Evolutionary conservation across 129 eudicot genomes (phyloP), one percentile per base, ranked within the genome.

Genomic region (Flaveria linearis): DNA sequence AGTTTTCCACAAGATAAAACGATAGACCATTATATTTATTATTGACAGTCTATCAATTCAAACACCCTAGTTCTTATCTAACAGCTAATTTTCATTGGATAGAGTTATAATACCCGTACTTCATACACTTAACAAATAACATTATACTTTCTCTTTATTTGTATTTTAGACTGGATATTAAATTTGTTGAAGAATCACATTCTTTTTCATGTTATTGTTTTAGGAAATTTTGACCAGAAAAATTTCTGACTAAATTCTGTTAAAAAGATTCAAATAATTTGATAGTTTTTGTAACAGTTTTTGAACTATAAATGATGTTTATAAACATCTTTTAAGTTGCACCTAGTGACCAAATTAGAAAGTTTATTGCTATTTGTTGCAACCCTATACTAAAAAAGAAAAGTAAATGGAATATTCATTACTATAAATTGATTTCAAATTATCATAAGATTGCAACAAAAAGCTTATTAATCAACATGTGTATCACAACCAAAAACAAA

Each of bases 401-500:
- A 45, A 36, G 14, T 5, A 10, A 45, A 23, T 51, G 4, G 7
- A 46, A 50, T 47, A 18, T 3, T 30, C 36, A 30, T 30, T 30
- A 30, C 5, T 30, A 30, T 30, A 30, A 30, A 30, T 30, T 30
- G 36, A 30, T 30, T 30, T 30, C 36, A 30, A 30, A 30, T 4
- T 4, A 30, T 30, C 36, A 30, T 30, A 30, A 30, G 36, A 4
- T 30, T 30, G 36, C 36, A 30, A 30, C 36, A 30, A 30, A 30
- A 73, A 55, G 28, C 68, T 18, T 56, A 73, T 53, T 39, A 17
- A 39, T 73, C 51, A 42, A 43, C 41, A 15, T 41, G 52, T 23
- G 17, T 55, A 17, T 73, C 57, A 73, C 41, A 73, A 58, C 43
- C 50, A 14, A 72, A 25, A 39, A n/a, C 49, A 18, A 55, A 16